A percentile compares a stretch with the other conserved stretches of the same genome.
These are phyloP conservation scores for Bipolaris cookei DNA, from an alignment of 2,329 filamentous ascomycete species.

Conservation along the genomic window DNA sequence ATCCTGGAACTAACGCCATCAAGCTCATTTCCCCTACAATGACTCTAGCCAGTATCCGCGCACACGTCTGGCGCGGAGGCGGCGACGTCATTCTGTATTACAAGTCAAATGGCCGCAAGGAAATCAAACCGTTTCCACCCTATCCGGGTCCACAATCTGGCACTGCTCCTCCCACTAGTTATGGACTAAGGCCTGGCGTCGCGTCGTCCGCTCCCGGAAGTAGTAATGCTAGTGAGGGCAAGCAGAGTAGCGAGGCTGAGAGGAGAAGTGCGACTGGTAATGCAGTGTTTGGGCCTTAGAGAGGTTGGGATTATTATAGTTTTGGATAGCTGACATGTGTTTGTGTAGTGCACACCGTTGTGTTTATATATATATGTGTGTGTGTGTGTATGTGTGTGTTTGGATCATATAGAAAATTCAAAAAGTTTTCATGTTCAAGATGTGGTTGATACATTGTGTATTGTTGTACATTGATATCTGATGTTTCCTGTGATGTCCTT, in stretches of 20 bases:
- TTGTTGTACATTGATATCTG: constrained; percentile 3
- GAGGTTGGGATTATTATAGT: background rate
- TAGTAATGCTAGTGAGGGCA: constrained; percentile 41
- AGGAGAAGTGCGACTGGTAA: constrained; percentile 27
- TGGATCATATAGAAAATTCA: too few species aligned
- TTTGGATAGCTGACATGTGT: background rate
- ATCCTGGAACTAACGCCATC: background rate
- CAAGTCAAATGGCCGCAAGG: constrained; percentile 86
- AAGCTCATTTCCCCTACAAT: constrained; percentile 76
- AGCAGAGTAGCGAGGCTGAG: constrained; percentile 41
- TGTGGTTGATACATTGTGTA: background rate
- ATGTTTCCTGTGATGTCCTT: background rate
- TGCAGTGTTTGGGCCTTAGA: constrained; percentile 27
- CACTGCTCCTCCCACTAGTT: constrained; percentile 10
- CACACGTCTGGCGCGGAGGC: constrained; percentile 94
- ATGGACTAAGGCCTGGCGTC: constrained; percentile 12
- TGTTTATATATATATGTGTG: background rate
- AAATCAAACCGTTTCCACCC: constrained; percentile 49
- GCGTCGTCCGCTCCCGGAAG: constrained; percentile 24
- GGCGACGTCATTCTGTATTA: constrained; percentile 91
- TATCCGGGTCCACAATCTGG: constrained; percentile 26
- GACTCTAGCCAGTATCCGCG: constrained; percentile 90
- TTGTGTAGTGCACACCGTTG: constrained; percentile 7
- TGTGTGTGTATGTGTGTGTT: background rate
- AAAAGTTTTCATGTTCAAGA: background rate